A percentile compares a stretch with the other conserved stretches of the same genome.
Conservation (phyloP, 805 yeast genomes). For the Priceomyces carsonii region DNA sequence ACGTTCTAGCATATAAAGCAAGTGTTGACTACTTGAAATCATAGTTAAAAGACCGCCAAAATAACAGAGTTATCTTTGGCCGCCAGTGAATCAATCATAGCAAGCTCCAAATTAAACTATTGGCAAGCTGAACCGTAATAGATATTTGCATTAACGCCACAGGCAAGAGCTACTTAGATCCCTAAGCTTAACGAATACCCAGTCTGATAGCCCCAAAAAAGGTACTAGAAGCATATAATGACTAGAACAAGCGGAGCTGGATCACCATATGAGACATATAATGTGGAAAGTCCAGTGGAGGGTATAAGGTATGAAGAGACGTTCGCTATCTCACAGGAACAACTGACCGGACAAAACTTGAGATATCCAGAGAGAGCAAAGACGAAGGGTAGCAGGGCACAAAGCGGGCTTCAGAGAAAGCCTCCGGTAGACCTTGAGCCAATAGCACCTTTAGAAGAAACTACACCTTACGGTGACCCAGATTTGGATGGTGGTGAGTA, state of each 20-base stretch:
- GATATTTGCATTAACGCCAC: not conserved
- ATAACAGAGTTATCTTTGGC: no score
- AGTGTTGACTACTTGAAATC: no score
- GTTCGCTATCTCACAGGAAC: no score
- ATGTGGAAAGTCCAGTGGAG: not conserved
- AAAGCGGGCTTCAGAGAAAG: not conserved
- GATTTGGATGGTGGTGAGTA: conserved; percentile 1
- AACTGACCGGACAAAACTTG: no score
- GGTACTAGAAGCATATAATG: not conserved
- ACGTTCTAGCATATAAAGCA: no score
- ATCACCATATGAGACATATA: conserved; percentile 1
- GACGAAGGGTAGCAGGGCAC: not conserved
- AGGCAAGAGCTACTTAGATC: not conserved
- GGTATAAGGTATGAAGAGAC: conserved; percentile 1
- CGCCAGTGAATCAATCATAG: no score
- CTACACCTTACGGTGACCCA: conserved; percentile 3
- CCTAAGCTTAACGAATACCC: not conserved
- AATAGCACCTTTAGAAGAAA: conserved; percentile 1
- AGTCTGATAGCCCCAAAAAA: not conserved
- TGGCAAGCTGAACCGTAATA: not conserved
- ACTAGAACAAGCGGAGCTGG: not conserved
- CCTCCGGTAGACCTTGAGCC: not conserved
- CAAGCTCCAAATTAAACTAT: not conserved
- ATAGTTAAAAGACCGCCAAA: no score
- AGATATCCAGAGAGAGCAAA: not conserved